A percentile compares a stretch with the other conserved stretches of the same genome.
Conservation (phyloP, 306 rosid genomes). For the Pyrus communis region DNA sequence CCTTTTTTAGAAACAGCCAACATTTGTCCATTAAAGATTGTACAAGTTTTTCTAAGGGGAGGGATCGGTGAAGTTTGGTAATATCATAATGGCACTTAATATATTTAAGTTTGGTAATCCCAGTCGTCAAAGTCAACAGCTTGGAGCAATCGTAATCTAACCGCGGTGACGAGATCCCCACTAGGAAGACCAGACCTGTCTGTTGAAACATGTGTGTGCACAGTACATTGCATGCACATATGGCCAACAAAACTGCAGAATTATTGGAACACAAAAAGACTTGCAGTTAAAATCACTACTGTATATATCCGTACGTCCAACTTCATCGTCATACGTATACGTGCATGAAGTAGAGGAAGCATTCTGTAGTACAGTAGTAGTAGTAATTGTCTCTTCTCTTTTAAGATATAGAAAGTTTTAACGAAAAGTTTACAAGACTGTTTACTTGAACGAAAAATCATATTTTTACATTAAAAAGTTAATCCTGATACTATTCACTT, state of each 20-base stretch:
- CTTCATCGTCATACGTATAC: background rate
- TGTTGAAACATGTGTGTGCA: background rate
- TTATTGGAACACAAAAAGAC: background rate
- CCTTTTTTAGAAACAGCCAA: no score
- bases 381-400: background rate
- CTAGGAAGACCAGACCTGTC: background rate
- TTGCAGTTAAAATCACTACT: background rate
- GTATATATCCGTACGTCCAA: background rate
- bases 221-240: background rate
- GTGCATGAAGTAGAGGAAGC: background rate
- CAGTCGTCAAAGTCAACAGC: background rate
- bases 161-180: background rate
- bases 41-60: background rate
- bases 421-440: no score
- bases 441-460: no score
- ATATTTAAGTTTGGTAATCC: background rate
- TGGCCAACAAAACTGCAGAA: background rate
- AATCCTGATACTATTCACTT: no score
- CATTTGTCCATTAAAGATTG: no score
- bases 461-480: no score
- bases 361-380: background rate
- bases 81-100: conserved; percentile 22
- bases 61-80: conserved; percentile 33
- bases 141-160: conserved; percentile 15
- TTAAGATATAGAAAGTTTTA: background rate